These are phyloP conservation scores for Claviceps pazoutovae DNA, from an alignment of 2,329 filamentous ascomycete genomes.

Conservation along the genomic window DNA sequence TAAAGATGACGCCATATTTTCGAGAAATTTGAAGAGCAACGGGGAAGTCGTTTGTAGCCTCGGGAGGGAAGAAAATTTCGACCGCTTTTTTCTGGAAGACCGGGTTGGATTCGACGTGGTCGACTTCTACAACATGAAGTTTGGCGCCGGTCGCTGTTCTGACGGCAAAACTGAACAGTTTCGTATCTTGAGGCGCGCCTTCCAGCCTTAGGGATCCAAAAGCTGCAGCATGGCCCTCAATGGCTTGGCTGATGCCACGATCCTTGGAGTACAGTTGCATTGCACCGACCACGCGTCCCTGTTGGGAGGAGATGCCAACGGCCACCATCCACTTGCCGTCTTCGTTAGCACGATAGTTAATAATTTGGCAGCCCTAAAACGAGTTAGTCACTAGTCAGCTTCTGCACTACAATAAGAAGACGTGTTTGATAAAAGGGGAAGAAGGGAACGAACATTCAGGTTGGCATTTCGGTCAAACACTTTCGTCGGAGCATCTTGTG, in stretches of 20 bases:
- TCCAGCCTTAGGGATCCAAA: conserved; percentile 85
- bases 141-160: conserved; percentile 82
- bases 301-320: conserved; percentile 86
- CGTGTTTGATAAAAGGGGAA: neutral
- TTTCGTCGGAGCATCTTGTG: conserved; percentile 69
- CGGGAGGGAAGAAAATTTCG: conserved; percentile 92
- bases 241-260: conserved; percentile 91
- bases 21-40: conserved; percentile 95
- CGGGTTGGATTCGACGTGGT: conserved; percentile 80
- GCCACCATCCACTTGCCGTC: conserved; percentile 98
- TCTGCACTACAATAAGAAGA: neutral
- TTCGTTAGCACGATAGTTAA: conserved; percentile 94
- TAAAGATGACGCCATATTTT: conserved; percentile 92
- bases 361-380: conserved; percentile 82
- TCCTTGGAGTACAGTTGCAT: conserved; percentile 98
- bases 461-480: conserved; percentile 91
- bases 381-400: conserved; percentile 3
- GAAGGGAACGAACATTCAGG: conserved; percentile 49
- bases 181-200: conserved; percentile 78
- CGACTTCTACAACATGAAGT: conserved; percentile 94
- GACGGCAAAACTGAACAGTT: conserved; percentile 93
- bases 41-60: conserved; percentile 93
- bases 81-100: conserved; percentile 90
- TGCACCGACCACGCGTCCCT: conserved; percentile 83
- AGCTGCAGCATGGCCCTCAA: conserved; percentile 90